Conservation (phyloP, 208 protist species). For the Entamoeba dispar region DNA sequence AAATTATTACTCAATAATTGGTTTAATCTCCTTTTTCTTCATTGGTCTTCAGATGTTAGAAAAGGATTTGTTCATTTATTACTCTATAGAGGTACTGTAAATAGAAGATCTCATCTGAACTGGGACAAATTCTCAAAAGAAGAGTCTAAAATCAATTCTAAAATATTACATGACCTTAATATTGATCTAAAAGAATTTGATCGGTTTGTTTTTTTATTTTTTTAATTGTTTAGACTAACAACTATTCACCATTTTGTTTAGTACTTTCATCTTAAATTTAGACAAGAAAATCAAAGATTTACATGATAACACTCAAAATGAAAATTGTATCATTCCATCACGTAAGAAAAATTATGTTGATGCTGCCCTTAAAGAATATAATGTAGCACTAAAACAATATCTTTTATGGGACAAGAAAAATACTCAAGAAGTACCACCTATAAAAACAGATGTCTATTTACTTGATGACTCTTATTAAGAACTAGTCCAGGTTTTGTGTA, state of each 20-base stretch:
- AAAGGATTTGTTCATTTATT: neutral
- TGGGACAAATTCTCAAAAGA: neutral
- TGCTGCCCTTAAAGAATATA: neutral
- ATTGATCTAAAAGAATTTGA: neutral
- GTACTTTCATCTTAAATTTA: neutral
- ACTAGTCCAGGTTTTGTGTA: too few relatives aligned
- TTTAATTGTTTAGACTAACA: neutral
- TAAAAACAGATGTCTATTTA: neutral
- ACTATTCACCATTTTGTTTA: neutral
- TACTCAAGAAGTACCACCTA: neutral
- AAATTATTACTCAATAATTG: neutral
- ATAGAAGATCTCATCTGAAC: neutral
- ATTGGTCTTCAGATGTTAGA: neutral
- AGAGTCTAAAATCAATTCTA: neutral
- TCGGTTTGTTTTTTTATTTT: neutral
- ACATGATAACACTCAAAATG: neutral
- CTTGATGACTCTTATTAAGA: neutral
- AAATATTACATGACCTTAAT: neutral
- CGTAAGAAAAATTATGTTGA: neutral
- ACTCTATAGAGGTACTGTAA: neutral
- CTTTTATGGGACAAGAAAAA: neutral
- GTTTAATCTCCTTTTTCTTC: neutral
- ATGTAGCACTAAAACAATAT: neutral
- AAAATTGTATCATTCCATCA: neutral
- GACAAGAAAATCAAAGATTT: neutral